Evolutionary conservation across 176 grass and related monocot genomes (phyloP).

Genomic region (Musa acuminata): DNA sequence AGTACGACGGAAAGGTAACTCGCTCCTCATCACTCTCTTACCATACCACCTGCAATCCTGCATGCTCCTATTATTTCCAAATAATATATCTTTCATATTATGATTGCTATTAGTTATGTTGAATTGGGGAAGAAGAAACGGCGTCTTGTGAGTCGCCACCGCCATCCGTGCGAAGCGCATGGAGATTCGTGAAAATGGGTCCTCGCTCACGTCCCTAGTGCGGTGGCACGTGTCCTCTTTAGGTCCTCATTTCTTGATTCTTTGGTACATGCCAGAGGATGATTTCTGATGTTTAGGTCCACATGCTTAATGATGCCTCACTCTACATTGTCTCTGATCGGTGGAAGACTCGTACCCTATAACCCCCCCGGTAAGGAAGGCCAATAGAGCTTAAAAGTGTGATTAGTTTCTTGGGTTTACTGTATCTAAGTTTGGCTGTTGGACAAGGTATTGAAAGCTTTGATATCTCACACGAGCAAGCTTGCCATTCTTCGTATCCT

Average conservation of each 20-base stretch:
- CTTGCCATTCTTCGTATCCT: neutral
- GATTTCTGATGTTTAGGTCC: too few species aligned
- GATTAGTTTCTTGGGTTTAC: too few species aligned
- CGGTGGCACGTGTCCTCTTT: neutral
- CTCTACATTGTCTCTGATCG: too few species aligned
- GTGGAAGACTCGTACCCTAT: too few species aligned
- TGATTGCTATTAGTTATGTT: neutral
- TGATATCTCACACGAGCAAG: too few species aligned
- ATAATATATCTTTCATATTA: neutral
- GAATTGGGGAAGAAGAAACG: neutral
- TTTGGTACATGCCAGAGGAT: too few species aligned
- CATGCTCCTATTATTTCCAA: too few species aligned
- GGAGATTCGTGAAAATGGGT: neutral
- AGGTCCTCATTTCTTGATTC: neutral
- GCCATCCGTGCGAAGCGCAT: neutral
- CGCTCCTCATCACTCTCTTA: neutral
- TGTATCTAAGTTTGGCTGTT: too few species aligned
- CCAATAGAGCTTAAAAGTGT: too few species aligned
- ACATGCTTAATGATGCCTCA: too few species aligned
- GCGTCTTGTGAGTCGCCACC: neutral
- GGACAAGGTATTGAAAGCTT: too few species aligned
- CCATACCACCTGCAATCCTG: neutral
- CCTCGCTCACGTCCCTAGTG: neutral
- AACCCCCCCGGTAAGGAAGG: too few species aligned
- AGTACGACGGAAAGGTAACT: constrained; percentile 14